Percentiles rank a stretch among this genome's conserved stretches.
Evolutionary conservation across 495 filamentous ascomycete species (phyloP).

Genomic region (Talaromyces stipitatus): DNA sequence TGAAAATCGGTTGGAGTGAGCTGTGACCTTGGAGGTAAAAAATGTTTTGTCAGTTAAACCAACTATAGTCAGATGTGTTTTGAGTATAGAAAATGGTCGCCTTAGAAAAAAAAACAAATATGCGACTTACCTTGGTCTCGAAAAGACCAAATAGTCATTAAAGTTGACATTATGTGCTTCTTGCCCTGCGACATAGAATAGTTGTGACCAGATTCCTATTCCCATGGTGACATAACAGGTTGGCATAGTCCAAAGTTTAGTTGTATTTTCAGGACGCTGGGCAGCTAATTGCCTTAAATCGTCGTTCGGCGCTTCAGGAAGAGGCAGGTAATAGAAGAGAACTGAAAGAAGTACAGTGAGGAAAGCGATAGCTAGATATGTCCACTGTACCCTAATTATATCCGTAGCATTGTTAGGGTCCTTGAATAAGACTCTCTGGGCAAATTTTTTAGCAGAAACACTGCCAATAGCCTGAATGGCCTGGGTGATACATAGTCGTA

Average conservation of each 20-base stretch:
- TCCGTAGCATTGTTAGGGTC: constrained; percentile 44
- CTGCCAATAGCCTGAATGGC: constrained; percentile 59
- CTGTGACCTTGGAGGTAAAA: too few relatives aligned
- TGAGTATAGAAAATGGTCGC: too few relatives aligned
- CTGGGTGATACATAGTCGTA: constrained; percentile 62
- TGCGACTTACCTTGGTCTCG: constrained; percentile 19
- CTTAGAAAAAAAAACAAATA: too few relatives aligned
- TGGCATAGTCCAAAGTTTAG: constrained; percentile 33
- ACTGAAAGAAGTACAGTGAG: constrained; percentile 55
- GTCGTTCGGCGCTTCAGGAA: constrained; percentile 59
- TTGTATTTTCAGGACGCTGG: constrained; percentile 40
- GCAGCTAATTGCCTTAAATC: constrained; percentile 51
- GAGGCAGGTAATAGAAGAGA: constrained; percentile 54
- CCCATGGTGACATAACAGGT: constrained; percentile 50
- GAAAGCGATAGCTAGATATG: constrained; percentile 42
- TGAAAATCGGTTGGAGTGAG: too few relatives aligned
- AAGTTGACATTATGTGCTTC: constrained; percentile 47
- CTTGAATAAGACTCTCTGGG: constrained; percentile 47
- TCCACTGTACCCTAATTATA: constrained; percentile 16
- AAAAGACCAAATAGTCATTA: constrained; percentile 26
- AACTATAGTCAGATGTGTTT: too few relatives aligned
- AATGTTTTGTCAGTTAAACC: too few relatives aligned
- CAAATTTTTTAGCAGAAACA: constrained; percentile 42
- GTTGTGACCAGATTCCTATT: constrained; percentile 51
- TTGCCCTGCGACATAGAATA: constrained; percentile 59